These are phyloP conservation scores for Pseudogymnoascus destructans DNA, from an alignment of 2,329 filamentous ascomycete species.

Conservation along the genomic window DNA sequence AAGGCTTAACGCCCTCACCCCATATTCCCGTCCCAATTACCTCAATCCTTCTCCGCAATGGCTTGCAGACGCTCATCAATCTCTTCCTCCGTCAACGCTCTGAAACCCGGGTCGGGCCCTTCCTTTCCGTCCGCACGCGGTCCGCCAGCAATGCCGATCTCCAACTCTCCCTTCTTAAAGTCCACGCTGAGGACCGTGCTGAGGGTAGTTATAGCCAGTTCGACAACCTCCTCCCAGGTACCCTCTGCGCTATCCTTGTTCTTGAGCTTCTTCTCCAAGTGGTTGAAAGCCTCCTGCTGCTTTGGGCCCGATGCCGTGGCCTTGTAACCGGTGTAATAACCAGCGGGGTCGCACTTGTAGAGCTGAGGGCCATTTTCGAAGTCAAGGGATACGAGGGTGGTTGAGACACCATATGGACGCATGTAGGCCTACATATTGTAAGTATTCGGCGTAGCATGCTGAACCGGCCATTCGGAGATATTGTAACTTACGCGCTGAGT, in stretches of 20 bases:
- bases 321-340: slow-evolving; percentile 98
- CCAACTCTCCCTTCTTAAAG: slow-evolving; percentile 98
- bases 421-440: slow-evolving; percentile 64
- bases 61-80: slow-evolving; percentile 97
- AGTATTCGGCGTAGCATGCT: slow-evolving; percentile 19
- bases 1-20: slow-evolving; percentile 3
- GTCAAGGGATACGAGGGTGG: slow-evolving; percentile 88
- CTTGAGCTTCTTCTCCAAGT: slow-evolving; percentile 98
- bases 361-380: slow-evolving; percentile 85
- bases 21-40: background rate
- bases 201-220: slow-evolving; percentile 87
- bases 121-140: slow-evolving; percentile 72
- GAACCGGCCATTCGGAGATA: slow-evolving; percentile 10
- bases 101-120: slow-evolving; percentile 66
- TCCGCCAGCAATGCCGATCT: slow-evolving; percentile 92
- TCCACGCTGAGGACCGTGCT: slow-evolving; percentile 96
- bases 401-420: slow-evolving; percentile 91
- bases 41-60: slow-evolving; percentile 95
- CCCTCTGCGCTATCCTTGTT: slow-evolving; percentile 94
- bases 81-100: slow-evolving; percentile 87
- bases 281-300: slow-evolving; percentile 96
- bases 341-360: slow-evolving; percentile 96
- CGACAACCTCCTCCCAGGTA: slow-evolving; percentile 93
- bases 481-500: slow-evolving; percentile 67
- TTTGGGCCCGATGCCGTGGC: slow-evolving; percentile 94